These are phyloP conservation scores for Termitomyces sp. DNA, from an alignment of 1,284 basidiomycete genomes.

Conservation along the genomic window DNA sequence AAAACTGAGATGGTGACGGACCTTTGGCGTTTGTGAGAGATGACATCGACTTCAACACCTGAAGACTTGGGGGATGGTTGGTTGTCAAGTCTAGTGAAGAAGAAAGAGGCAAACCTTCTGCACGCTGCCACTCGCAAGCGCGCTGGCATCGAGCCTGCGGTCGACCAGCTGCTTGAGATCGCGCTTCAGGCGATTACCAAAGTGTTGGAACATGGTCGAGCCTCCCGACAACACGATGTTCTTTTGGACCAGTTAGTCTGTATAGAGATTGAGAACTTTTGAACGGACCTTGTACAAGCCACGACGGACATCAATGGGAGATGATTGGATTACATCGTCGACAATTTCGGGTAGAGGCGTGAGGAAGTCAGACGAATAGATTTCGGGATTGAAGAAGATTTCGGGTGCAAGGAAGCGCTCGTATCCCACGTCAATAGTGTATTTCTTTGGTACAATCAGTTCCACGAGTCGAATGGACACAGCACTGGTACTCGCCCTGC, in stretches of 20 bases:
- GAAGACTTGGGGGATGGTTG: conserved; percentile 59
- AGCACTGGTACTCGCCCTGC: conserved; percentile 58
- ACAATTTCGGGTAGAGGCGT: conserved; percentile 97
- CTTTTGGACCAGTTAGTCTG: conserved; percentile 29
- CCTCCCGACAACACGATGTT: conserved; percentile 94
- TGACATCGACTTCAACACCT: conserved; percentile 95
- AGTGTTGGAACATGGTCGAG: conserved; percentile 98
- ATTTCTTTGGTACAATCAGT: conserved; percentile 54
- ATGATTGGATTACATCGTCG: conserved; percentile 93
- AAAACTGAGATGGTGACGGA: conserved; percentile 26
- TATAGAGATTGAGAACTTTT: not conserved
- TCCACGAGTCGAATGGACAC: not conserved
- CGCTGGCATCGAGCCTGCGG: conserved; percentile 78
- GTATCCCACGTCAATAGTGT: conserved; percentile 91
- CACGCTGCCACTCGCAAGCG: conserved; percentile 69
- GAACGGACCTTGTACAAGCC: conserved; percentile 83
- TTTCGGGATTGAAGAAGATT: conserved; percentile 99
- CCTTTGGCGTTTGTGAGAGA: conserved; percentile 97
- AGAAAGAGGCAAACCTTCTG: conserved; percentile 53
- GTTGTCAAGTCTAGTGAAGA: not conserved
- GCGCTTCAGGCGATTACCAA: conserved; percentile 91
- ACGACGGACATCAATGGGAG: conserved; percentile 92
- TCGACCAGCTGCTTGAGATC: conserved; percentile 95
- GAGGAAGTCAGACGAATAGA: conserved; percentile 96
- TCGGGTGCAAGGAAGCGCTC: conserved; percentile 99